Evolutionary conservation across 2,329 filamentous ascomycete genomes (phyloP).

Genomic region (Beauveria pseudobassiana): DNA sequence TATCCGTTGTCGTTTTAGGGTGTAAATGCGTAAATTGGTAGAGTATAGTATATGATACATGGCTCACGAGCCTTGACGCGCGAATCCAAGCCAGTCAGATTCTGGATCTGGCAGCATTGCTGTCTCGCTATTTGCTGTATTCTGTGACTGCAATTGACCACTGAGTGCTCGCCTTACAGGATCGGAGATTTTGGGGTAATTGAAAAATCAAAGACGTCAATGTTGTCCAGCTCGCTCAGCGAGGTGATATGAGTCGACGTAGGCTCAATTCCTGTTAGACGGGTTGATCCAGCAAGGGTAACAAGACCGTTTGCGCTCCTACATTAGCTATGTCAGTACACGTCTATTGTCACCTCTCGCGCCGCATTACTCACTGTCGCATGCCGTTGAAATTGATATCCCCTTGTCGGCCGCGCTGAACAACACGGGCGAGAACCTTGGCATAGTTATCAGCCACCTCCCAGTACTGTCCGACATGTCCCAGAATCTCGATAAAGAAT

Average conservation of each 20-base stretch:
- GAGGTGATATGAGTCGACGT: constrained; percentile 32
- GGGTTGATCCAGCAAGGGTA: constrained; percentile 26
- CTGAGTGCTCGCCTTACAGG: constrained; percentile 13
- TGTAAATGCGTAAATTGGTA: neutral
- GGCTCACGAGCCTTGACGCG: neutral
- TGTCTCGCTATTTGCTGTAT: constrained; percentile 17
- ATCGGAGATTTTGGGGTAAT: constrained; percentile 29
- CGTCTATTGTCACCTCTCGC: too few species aligned
- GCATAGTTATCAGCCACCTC: constrained; percentile 36
- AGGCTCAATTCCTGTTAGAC: constrained; percentile 30
- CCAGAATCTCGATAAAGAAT: constrained; percentile 36
- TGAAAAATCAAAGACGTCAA: constrained; percentile 41
- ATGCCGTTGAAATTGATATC: constrained; percentile 30
- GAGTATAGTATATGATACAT: neutral
- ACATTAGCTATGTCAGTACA: neutral
- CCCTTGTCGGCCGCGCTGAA: constrained; percentile 29
- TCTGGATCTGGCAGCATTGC: constrained; percentile 23
- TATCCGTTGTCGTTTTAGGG: neutral
- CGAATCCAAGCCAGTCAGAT: constrained; percentile 24
- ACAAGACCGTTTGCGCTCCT: constrained; percentile 34
- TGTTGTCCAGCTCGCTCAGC: constrained; percentile 33
- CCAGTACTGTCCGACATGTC: constrained; percentile 35
- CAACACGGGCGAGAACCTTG: constrained; percentile 31
- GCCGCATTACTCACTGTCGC: constrained; percentile 27
- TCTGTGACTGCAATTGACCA: constrained; percentile 19